Percentiles rank a stretch among this genome's conserved stretches.
phyloP scores from a whole-genome alignment of 2,329 filamentous ascomycete genomes.

The Aspergillus eucalypticola region DNA sequence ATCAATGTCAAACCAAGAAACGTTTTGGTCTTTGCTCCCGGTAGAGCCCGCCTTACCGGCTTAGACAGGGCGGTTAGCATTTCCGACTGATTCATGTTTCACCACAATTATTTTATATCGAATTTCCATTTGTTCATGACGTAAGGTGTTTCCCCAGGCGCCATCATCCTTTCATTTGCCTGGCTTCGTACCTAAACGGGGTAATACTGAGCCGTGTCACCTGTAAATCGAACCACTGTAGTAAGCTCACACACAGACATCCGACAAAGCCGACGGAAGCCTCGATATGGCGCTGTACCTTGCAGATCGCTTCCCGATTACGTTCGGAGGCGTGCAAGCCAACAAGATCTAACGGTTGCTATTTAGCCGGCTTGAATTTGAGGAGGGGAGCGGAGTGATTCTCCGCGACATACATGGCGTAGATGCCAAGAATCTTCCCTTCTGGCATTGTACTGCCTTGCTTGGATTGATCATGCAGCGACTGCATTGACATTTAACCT shows the following conservation, averaged over 20 bases:
- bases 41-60: background rate
- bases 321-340: conserved; percentile 2
- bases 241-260: background rate
- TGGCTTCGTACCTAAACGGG: background rate
- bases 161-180: conserved; percentile 7
- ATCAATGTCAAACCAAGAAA: conserved; percentile 1
- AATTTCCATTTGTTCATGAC: background rate
- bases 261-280: background rate
- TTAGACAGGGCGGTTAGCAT: background rate
- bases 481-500: background rate
- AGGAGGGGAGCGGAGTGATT: background rate
- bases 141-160: background rate
- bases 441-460: background rate
- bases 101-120: background rate
- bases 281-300: conserved; percentile 8
- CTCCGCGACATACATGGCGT: background rate
- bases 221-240: background rate
- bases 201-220: background rate
- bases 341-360: conserved; percentile 3
- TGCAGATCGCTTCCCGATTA: conserved; percentile 19
- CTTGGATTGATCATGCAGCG: background rate
- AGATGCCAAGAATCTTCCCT: background rate
- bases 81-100: background rate
- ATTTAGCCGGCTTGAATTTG: conserved; percentile 10
- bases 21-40: background rate